Conservation (phyloP, 2,329 filamentous ascomycete genomes). For the Aspergillus flavus region DNA sequence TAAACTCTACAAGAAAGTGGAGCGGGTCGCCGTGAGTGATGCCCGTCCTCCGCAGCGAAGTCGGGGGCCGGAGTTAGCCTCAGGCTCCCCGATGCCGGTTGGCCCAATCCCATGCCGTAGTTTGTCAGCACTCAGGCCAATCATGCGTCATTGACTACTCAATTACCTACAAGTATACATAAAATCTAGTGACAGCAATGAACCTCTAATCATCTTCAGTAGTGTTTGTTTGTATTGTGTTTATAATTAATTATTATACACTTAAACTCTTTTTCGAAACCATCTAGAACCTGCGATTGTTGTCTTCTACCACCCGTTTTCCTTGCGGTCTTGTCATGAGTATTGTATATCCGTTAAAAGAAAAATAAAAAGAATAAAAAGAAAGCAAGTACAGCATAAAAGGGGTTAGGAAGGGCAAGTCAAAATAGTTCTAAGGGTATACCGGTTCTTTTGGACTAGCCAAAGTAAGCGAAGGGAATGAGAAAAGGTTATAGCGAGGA, state of each 20-base stretch:
- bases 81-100: constrained; percentile 14
- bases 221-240: not conserved
- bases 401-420: not conserved
- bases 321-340: not conserved
- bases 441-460: constrained; percentile 8
- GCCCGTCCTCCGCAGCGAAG: constrained; percentile 21
- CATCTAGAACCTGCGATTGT: not conserved
- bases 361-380: not conserved
- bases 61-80: constrained; percentile 20
- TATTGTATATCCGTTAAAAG: not conserved
- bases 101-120: constrained; percentile 17
- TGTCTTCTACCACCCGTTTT: not conserved
- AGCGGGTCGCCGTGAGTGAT: constrained; percentile 6
- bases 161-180: not conserved
- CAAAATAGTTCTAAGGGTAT: constrained; percentile 14
- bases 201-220: not conserved
- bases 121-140: constrained; percentile 16
- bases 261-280: not conserved
- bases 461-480: constrained; percentile 7
- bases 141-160: not conserved
- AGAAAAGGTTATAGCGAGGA: constrained; percentile 5
- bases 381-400: not conserved
- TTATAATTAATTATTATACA: constrained; percentile 1
- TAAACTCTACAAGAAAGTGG: constrained; percentile 8
- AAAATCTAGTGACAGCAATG: not conserved